Evolutionary conservation across 495 filamentous ascomycete genomes (phyloP).

Genomic region (Tuber magnatum): DNA sequence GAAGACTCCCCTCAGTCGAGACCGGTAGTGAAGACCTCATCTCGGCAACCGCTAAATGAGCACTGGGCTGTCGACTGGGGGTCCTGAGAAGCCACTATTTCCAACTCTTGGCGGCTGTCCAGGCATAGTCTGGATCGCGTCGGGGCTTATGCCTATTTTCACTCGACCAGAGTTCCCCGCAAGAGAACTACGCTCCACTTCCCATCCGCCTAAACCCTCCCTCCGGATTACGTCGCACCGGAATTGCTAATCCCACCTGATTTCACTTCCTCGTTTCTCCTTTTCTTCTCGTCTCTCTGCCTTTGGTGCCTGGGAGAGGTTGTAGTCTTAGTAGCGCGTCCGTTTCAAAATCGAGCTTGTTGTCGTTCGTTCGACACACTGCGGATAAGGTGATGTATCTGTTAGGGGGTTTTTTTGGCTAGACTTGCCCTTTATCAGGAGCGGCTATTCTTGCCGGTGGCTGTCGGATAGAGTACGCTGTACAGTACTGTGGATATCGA

Average conservation of each 20-base stretch:
- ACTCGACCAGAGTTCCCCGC: background rate
- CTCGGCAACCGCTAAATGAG: too few relatives aligned
- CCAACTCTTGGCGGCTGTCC: too few relatives aligned
- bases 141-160: background rate
- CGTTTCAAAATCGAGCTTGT: background rate
- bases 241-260: background rate
- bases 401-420: too few relatives aligned
- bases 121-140: background rate
- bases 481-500: background rate
- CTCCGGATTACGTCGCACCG: background rate
- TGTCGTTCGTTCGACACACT: background rate
- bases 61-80: too few relatives aligned
- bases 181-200: background rate
- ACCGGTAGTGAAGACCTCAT: too few relatives aligned
- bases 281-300: background rate
- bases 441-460: background rate
- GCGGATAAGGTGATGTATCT: background rate
- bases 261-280: background rate
- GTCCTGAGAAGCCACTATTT: too few relatives aligned
- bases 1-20: too few relatives aligned
- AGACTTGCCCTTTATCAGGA: background rate
- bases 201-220: background rate
- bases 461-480: background rate
- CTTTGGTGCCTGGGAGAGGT: background rate
- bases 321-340: background rate